Base-by-base conservation (phyloP, 805 yeast species). In the Candida yuanshanica region DNA sequence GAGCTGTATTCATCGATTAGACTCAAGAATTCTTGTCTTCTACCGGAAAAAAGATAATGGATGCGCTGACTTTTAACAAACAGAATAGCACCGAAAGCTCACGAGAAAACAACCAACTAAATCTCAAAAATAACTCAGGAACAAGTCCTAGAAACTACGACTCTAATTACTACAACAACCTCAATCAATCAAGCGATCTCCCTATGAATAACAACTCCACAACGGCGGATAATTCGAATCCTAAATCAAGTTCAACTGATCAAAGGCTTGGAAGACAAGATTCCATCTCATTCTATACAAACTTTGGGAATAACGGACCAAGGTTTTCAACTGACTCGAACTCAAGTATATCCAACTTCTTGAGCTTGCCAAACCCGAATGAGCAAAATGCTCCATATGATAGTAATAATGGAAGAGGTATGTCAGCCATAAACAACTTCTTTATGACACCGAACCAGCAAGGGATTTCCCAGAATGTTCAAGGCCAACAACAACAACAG, bases 271-370 rank as follows among this genome's bases (percentile, higher is more conserved):
- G 45, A 2, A 51, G 60, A 46, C 56, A 55, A 41, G 60, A 56
- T 24, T 56, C 60, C 0, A 37, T 56, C 13, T 53, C 60, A 3
- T 49, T 49, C 35, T 56, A 49, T 33, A 52, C 58, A 4, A 55
- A 52, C 33, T 45, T 55, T 25, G 46, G 45, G 11, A 41, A 41
- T 22, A 46, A 36, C 24, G 56, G 56, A 2, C 48, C 51, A 5
- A 46, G 60, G 16, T 56, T 55, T 34, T 56, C 60, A 11, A 56
- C 60, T 7, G 58, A 56, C 39, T 54, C 60, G 16, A 55, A 51
- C 37, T 53, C 60, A 9, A 52, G 56, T 20, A 48, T 56, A 10
- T 39, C 49, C 33, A 55, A 55, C 36, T 50, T 39, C 27, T 22
- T 50, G 14, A 50, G 43, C 17, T 39, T 51, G 36, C 49, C 52